These are phyloP conservation scores for Candida namnaoensis DNA, from an alignment of 805 yeast species.

Conservation along the genomic window DNA sequence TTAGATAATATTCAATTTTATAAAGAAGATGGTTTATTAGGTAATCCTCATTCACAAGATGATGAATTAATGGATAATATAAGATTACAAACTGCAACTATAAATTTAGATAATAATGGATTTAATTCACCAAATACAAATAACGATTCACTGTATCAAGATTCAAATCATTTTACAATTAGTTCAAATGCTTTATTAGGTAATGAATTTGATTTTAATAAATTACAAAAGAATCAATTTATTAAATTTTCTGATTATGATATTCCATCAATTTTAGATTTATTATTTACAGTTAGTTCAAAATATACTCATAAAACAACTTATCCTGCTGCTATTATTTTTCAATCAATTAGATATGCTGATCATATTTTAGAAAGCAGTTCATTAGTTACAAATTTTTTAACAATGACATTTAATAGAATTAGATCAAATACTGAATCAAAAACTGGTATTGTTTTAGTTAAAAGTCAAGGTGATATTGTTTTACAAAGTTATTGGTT, in stretches of 20 bases:
- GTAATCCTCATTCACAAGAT: constrained; percentile 16
- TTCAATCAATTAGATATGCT: constrained; percentile 64
- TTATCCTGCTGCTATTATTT: constrained; percentile 62
- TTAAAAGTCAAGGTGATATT: constrained; percentile 44
- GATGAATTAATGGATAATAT: constrained; percentile 23
- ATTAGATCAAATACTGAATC: constrained; percentile 53
- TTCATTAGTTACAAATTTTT: constrained; percentile 47
- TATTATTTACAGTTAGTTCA: constrained; percentile 53
- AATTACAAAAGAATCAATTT: constrained; percentile 47
- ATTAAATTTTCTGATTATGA: constrained; percentile 53
- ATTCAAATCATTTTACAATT: constrained; percentile 8
- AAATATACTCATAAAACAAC: constrained; percentile 35
- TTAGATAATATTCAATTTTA: constrained; percentile 8
- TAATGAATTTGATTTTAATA: constrained; percentile 47
- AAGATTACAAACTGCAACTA: constrained; percentile 31
- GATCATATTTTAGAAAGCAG: constrained; percentile 46
- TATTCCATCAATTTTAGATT: constrained; percentile 65
- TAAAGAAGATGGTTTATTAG: constrained; percentile 2
- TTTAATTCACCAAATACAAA: too few relatives aligned
- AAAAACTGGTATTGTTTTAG: constrained; percentile 46
- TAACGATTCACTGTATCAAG: constrained; percentile 12
- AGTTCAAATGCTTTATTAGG: constrained; percentile 13
- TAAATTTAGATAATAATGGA: constrained; percentile 9
- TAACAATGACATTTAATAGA: constrained; percentile 53
- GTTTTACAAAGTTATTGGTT: constrained; percentile 82